Conservation (phyloP, 179 eudicot species). For the Beta corolliflora region DNA sequence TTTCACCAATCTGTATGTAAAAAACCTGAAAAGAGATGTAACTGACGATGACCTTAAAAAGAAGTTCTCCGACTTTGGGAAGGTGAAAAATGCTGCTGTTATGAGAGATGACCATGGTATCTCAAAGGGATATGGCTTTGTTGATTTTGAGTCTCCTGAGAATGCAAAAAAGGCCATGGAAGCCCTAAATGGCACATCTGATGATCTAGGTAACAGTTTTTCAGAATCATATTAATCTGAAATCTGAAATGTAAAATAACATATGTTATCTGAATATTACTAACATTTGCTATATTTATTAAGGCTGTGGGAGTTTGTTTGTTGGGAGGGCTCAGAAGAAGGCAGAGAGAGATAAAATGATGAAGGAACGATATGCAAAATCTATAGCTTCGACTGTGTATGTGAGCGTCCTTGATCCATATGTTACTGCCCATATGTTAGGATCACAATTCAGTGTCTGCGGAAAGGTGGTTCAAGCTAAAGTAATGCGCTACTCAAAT, state of each 20-base stretch:
- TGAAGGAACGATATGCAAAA: not conserved
- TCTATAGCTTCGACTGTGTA: constrained; percentile 10
- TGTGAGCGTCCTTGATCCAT: constrained; percentile 21
- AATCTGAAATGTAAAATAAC: not conserved
- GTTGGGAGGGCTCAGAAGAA: constrained; percentile 28
- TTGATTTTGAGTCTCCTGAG: constrained; percentile 21
- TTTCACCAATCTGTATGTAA: constrained; percentile 28
- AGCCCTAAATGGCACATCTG: constrained; percentile 17
- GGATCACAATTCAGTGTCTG: constrained; percentile 17
- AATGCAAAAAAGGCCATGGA: constrained; percentile 17
- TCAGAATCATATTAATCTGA: not conserved
- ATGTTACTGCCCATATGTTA: constrained; percentile 9
- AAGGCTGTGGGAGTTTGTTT: constrained; percentile 21
- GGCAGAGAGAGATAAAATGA: constrained; percentile 20
- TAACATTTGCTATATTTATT: not conserved
- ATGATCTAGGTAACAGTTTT: not conserved
- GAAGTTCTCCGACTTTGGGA: constrained; percentile 27
- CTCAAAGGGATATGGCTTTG: constrained; percentile 27
- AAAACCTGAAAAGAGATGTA: constrained; percentile 17
- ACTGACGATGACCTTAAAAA: constrained; percentile 22
- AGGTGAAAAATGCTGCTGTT: constrained; percentile 19
- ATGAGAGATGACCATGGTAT: constrained; percentile 24
- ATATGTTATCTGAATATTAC: not conserved
- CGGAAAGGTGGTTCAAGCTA: constrained; percentile 19
- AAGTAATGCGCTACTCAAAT: not conserved